These are phyloP conservation scores for Scleroderma citrinum DNA, from an alignment of 768 basidiomycete species.

Conservation along the genomic window DNA sequence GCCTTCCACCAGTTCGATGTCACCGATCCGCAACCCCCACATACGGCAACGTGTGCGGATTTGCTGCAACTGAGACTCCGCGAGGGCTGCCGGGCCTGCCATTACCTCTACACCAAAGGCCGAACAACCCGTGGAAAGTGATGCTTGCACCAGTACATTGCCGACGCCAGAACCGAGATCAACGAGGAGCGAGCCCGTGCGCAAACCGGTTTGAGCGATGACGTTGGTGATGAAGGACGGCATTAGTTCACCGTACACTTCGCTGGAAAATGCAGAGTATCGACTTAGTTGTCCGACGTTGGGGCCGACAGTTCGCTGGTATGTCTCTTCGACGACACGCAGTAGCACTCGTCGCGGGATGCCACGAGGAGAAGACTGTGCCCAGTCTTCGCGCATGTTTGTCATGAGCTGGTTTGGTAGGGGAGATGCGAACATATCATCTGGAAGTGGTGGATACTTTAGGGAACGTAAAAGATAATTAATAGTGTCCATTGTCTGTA, in stretches of 20 bases:
- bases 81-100: constrained; percentile 75
- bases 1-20: constrained; percentile 75
- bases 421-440: constrained; percentile 41
- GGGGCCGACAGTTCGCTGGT: constrained; percentile 90
- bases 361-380: constrained; percentile 31
- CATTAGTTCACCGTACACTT: constrained; percentile 88
- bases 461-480: constrained; percentile 56
- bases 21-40: constrained; percentile 82
- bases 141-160: constrained; percentile 78
- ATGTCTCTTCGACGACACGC: constrained; percentile 84
- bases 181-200: constrained; percentile 59
- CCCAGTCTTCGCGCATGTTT: constrained; percentile 42
- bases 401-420: constrained; percentile 45
- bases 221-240: constrained; percentile 61
- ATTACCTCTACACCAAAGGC: constrained; percentile 81
- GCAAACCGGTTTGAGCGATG: constrained; percentile 44
- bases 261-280: constrained; percentile 79
- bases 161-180: constrained; percentile 86
- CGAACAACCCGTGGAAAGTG: constrained; percentile 70
- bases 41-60: constrained; percentile 73
- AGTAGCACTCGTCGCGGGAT: constrained; percentile 63
- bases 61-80: constrained; percentile 66
- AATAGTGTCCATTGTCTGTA: constrained; percentile 53
- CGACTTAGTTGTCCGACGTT: constrained; percentile 73
- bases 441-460: constrained; percentile 59